Percentiles rank a stretch among this genome's conserved stretches.
These are phyloP conservation scores for Sisymbrium altissimum DNA, from an alignment of 345 rosid genomes.

Conservation along the genomic window DNA sequence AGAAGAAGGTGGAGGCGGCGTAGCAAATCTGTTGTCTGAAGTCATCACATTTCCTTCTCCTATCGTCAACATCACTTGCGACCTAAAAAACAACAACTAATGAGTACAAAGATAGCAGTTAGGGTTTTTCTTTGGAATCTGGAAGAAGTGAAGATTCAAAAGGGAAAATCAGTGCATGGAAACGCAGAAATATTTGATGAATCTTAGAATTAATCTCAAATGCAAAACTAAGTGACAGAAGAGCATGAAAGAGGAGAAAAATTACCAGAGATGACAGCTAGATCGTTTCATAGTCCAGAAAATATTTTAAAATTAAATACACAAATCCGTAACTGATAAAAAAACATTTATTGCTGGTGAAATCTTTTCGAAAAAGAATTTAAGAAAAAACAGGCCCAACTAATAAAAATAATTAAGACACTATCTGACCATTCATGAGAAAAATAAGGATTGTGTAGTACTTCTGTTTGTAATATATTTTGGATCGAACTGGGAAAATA, in stretches of 20 bases:
- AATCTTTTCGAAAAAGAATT: neutral
- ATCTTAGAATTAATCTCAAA: neutral
- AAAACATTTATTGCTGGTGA: conserved; percentile 32
- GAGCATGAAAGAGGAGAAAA: conserved; percentile 21
- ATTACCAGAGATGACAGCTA: conserved; percentile 29
- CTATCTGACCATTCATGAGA: conserved; percentile 31
- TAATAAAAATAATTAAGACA: conserved; percentile 11
- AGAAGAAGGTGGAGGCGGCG: conserved; percentile 37
- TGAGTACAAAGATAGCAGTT: conserved; percentile 5
- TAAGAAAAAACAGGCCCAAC: conserved; percentile 18
- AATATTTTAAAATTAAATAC: conserved; percentile 20
- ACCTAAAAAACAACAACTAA: too few relatives aligned
- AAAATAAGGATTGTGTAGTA: conserved; percentile 6
- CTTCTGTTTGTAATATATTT: neutral
- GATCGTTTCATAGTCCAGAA: conserved; percentile 20
- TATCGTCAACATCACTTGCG: conserved; percentile 59
- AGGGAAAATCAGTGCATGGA: conserved; percentile 27
- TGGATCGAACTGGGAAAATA: neutral
- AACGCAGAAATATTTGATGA: conserved; percentile 8
- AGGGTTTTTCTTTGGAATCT: conserved; percentile 21
- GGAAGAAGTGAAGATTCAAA: neutral
- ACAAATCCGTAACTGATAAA: conserved; percentile 24
- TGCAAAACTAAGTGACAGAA: neutral
- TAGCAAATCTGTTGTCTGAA: conserved; percentile 53
- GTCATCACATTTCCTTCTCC: conserved; percentile 46